These are phyloP conservation scores for Mycena polygramma DNA, from an alignment of 768 basidiomycete genomes.

Conservation along the genomic window DNA sequence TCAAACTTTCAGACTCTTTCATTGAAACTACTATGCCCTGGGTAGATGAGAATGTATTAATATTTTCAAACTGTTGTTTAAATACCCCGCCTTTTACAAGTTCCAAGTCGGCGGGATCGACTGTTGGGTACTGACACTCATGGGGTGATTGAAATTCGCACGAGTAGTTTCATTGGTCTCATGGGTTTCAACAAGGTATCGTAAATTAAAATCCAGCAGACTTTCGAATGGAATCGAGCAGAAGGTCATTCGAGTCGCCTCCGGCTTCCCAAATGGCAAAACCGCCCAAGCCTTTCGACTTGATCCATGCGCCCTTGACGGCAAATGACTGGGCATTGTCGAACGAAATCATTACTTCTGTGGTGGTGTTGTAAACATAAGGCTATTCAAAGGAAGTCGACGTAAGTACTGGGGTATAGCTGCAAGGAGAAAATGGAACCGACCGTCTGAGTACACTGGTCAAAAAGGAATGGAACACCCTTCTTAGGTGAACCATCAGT, in stretches of 20 bases:
- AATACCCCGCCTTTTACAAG: too few species aligned
- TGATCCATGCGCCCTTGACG: constrained; percentile 74
- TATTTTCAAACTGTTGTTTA: too few species aligned
- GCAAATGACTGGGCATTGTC: constrained; percentile 75
- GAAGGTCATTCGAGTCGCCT: constrained; percentile 25
- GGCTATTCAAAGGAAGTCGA: not conserved
- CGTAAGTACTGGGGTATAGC: not conserved
- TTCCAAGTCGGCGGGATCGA: too few species aligned
- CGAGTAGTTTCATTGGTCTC: too few species aligned
- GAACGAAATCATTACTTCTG: constrained; percentile 73
- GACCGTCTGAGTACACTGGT: constrained; percentile 82
- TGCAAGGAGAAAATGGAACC: constrained; percentile 40
- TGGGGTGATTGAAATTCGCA: too few species aligned
- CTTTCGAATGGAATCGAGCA: constrained; percentile 29
- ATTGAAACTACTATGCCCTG: too few species aligned
- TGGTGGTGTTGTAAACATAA: constrained; percentile 50
- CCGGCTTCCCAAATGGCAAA: constrained; percentile 70
- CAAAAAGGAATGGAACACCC: constrained; percentile 69
- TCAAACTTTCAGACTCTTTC: too few species aligned
- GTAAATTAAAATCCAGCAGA: constrained; percentile 20
- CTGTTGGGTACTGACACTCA: too few species aligned
- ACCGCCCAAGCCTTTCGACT: constrained; percentile 63
- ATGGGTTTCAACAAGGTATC: too few species aligned
- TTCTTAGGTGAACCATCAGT: constrained; percentile 57
- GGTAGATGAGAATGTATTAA: too few species aligned